phyloP scores from a whole-genome alignment of 768 basidiomycete genomes.

The Antrodiella citrinella region DNA sequence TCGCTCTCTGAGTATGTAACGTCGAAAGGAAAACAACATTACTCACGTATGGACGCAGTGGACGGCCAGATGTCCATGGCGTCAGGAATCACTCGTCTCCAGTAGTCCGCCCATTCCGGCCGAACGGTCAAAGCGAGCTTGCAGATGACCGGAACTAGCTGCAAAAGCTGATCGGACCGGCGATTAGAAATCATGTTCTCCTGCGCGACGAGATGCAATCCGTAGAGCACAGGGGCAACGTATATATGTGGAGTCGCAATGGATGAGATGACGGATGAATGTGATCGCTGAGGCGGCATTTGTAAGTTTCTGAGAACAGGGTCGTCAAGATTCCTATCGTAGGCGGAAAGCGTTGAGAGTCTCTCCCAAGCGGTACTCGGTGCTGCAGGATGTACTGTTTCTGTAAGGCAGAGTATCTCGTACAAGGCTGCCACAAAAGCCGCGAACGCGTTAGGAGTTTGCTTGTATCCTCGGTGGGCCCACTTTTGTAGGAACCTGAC shows the following conservation, averaged over 20 bases:
- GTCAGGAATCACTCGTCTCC: conserved; percentile 74
- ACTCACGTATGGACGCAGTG: conserved; percentile 30
- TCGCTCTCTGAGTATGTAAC: background rate
- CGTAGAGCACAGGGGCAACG: conserved; percentile 56
- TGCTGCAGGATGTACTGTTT: background rate
- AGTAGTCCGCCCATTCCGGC: conserved; percentile 89
- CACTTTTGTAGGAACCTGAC: conserved; percentile 47
- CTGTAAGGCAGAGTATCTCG: conserved; percentile 33
- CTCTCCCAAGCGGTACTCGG: conserved; percentile 34
- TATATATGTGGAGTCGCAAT: conserved; percentile 30
- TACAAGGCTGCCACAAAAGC: conserved; percentile 48
- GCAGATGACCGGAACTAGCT: conserved; percentile 57
- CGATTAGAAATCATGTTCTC: conserved; percentile 52
- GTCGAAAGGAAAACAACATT: background rate
- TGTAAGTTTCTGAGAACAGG: conserved; percentile 41
- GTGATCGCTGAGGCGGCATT: conserved; percentile 20
- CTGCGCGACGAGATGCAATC: conserved; percentile 74
- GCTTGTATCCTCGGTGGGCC: conserved; percentile 38
- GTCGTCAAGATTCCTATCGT: conserved; percentile 50
- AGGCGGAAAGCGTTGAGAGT: conserved; percentile 36
- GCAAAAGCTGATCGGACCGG: conserved; percentile 45
- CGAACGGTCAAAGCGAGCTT: conserved; percentile 54
- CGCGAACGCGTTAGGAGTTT: conserved; percentile 40
- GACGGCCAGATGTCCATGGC: conserved; percentile 54
- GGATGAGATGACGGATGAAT: background rate